Conservation (phyloP, 176 grass and related monocot species). For the Zoysia japonica region DNA sequence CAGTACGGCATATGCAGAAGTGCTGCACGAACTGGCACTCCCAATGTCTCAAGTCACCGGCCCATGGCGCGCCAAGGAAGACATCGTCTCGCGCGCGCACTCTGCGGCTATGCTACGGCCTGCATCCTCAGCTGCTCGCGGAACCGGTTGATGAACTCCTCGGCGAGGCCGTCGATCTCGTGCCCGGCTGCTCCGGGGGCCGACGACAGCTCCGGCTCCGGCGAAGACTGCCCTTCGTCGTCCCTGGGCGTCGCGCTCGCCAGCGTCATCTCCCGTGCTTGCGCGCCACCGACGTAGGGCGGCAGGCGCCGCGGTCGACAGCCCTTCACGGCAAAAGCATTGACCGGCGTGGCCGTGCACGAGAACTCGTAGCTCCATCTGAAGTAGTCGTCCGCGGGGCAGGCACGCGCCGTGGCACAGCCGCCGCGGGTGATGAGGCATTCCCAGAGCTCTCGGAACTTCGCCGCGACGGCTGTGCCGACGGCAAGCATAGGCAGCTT, state of each 20-base stretch:
- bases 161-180: constrained; percentile 36
- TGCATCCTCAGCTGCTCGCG: constrained; percentile 41
- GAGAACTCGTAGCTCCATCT: constrained; percentile 45
- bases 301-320: background rate
- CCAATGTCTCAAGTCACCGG: background rate
- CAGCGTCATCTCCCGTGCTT: constrained; percentile 20
- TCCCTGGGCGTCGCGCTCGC: background rate
- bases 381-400: constrained; percentile 22
- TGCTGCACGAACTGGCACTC: background rate
- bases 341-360: constrained; percentile 16
- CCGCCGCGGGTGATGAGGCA: background rate
- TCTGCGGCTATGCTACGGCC: background rate
- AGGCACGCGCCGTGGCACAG: background rate
- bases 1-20: background rate
- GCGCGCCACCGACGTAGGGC: constrained; percentile 30
- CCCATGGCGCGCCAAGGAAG: background rate
- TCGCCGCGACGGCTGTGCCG: background rate
- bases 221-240: background rate
- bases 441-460: constrained; percentile 34
- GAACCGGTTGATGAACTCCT: constrained; percentile 44
- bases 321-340: background rate
- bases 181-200: background rate
- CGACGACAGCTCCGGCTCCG: background rate
- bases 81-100: background rate
- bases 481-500: background rate